These are phyloP conservation scores for Backusella westeae DNA, from an alignment of 192 early-diverging fungal genomes.

Conservation along the genomic window DNA sequence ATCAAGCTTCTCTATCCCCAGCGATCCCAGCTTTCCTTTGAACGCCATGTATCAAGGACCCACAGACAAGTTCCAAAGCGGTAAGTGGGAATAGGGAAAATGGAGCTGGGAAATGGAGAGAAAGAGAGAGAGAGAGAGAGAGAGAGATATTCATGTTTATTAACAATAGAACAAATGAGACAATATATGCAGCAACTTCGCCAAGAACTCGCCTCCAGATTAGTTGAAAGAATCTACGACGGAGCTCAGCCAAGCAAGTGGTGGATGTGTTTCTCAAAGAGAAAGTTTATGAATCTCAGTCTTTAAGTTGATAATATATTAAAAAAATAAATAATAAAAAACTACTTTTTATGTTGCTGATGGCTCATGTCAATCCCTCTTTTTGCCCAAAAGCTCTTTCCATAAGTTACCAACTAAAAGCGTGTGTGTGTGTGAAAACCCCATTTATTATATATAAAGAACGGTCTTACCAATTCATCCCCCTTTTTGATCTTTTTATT, in stretches of 20 bases:
- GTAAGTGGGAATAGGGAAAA: constrained; percentile 36
- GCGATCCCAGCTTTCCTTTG: constrained; percentile 92
- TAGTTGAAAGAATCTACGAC: constrained; percentile 75
- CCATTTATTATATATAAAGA: background rate
- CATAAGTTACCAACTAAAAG: constrained; percentile 34
- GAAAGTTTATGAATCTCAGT: constrained; percentile 96
- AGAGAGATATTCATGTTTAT: background rate
- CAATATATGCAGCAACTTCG: constrained; percentile 91
- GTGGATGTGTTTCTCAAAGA: constrained; percentile 99
- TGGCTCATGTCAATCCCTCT: constrained; percentile 30
- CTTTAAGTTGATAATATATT: constrained; percentile 36
- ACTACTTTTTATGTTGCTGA: constrained; percentile 22
- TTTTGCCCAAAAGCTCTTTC: constrained; percentile 35
- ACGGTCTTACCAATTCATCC: constrained; percentile 33
- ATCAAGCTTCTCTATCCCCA: constrained; percentile 88
- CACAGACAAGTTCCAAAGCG: constrained; percentile 67
- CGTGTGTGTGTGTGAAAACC: background rate
- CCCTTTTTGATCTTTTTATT: constrained; percentile 39
- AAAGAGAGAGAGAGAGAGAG: background rate
- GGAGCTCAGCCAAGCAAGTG: constrained; percentile 93
- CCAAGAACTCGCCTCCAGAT: constrained; percentile 78
- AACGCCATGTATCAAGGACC: constrained; percentile 83
- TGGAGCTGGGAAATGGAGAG: background rate
- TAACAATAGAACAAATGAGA: constrained; percentile 63
- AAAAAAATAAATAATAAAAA: background rate